Base-by-base conservation (phyloP, 75 land plant genomes). In the Cryptomeria japonica region DNA sequence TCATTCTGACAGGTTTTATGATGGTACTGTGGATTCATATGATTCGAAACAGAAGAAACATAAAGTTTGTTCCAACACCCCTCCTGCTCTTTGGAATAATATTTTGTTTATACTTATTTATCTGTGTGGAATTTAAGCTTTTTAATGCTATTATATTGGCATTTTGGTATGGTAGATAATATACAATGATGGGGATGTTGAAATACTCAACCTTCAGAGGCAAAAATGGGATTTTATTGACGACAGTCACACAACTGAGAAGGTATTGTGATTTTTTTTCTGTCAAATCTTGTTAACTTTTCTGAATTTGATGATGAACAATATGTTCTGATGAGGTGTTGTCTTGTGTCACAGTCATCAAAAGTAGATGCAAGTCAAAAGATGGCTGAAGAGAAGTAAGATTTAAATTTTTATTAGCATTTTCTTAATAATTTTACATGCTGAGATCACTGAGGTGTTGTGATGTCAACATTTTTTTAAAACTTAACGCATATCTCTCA, bases 141-240 rank as follows among this genome's bases (percentile, higher is more conserved):
- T 38, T 19, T 79, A 39, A 46, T 2, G n/a, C n/a, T 0, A 1
- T 9, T 46, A 1, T 6, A 44, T 9, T 46, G 44, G 36, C 14
- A 1, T 31, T 82, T 46, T 41, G 12, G 32, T 82, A 42, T 82
- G 46, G 46, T 82, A 82, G 84, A n/a, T 82, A 44, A 10, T 44
- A 82, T 82, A 82, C 15, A 46, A 10, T 46, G 84, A 82, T 44
- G 84, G 84, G 13, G 51, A 82, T 82, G 84, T 46, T n/a, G 84
- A 82, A 82, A 13, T 82, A 44, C 84, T 82, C 46, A 46, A 82
- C 31, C 51, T 82, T n/a, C 44, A 82, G 34, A 82, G 47, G 14
- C 84, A 82, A 28, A 22, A 41, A n/a, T 82, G 31, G 31, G 84
- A 82, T 28, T 44, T 46, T 46, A 5, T 82, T 46, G 84, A 82